Evolutionary conservation across 305 asterid genomes (phyloP).

Genomic region (Fraxinus angustifolia): DNA sequence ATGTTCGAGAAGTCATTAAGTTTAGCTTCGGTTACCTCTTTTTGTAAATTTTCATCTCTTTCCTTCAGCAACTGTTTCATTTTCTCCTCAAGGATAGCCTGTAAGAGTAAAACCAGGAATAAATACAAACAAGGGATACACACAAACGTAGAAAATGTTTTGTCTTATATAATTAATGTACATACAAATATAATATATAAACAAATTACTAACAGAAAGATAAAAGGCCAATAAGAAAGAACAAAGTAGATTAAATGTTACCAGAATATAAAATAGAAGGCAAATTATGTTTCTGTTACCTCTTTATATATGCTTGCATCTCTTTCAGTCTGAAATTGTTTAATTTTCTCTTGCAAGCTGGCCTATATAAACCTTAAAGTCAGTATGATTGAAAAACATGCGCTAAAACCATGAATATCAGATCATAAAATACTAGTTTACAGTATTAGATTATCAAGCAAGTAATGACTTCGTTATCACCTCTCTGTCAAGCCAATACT

Average conservation of each 20-base stretch:
- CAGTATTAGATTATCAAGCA: conserved; percentile 9
- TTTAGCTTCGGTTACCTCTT: conserved; percentile 27
- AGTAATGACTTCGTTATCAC: conserved; percentile 28
- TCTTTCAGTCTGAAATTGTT: conserved; percentile 44
- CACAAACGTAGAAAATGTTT: neutral
- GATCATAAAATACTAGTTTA: conserved; percentile 2
- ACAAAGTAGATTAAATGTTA: neutral
- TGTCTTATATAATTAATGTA: neutral
- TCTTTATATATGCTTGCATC: conserved; percentile 45
- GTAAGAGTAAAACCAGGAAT: neutral
- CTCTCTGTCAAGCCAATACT: conserved; percentile 42
- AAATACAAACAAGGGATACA: neutral
- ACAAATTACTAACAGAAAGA: neutral
- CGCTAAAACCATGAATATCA: conserved; percentile 6
- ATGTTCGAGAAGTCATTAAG: neutral
- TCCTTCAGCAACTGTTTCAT: conserved; percentile 22
- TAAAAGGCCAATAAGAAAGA: neutral
- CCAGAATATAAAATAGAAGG: neutral
- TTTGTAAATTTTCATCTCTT: conserved; percentile 24
- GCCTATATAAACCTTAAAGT: conserved; percentile 40
- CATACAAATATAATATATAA: neutral
- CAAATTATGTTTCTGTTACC: conserved; percentile 29
- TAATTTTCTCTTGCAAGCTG: conserved; percentile 38
- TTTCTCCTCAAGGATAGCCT: conserved; percentile 29
- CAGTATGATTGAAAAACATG: conserved; percentile 18